Base-by-base conservation (phyloP, 2,329 filamentous ascomycete genomes). In the Myriosclerotinia curreyana region DNA sequence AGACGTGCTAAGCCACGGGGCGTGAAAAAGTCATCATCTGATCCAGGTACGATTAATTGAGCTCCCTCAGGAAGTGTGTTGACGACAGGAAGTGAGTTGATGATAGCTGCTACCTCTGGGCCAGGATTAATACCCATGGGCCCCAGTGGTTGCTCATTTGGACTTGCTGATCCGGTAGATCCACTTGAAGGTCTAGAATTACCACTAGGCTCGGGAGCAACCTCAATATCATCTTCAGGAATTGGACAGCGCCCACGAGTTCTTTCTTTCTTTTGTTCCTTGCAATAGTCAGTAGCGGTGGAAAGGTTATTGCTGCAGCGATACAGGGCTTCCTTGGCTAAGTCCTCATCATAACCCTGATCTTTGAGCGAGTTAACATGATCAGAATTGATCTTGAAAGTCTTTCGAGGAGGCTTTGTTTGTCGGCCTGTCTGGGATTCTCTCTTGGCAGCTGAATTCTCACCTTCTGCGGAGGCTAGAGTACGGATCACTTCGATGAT, bases 401-500 rank as follows among this genome's bases (percentile, higher is more conserved):
- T 77, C 67, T 80, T 84, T 60, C 60, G 70, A 8, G 60, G 25
- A n/a, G 50, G 36, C 51, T 71, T 72, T 15, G 78, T 78, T 44
- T 77, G 72, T 6, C 78, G 75, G 48, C 80, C 77, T 40, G 76
- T 75, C 61, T 86, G 48, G 14, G 12, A 85, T 58, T 92, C 89
- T 64, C 82, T 86, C 72, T 80, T 87, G 73, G 81, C 83, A 22
- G 85, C 89, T 65, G 81, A 82, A 11, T 80, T 76, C 74, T 99
- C 95, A 64, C 85, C 82, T 62, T 96, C 92, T n/a, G 85, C 89
- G 65, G 86, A 83, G 14, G 92, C 83, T 20, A 96, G 87, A 6
- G 85, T 85, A 70, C 90, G 91, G 64, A 99, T 80, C 54, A 96
- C 94, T 40, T 92, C 90, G 66, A 98, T 86, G 17, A 96, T 80